Base-by-base conservation (phyloP, 179 eudicot species). In the Spinacia oleracea region DNA sequence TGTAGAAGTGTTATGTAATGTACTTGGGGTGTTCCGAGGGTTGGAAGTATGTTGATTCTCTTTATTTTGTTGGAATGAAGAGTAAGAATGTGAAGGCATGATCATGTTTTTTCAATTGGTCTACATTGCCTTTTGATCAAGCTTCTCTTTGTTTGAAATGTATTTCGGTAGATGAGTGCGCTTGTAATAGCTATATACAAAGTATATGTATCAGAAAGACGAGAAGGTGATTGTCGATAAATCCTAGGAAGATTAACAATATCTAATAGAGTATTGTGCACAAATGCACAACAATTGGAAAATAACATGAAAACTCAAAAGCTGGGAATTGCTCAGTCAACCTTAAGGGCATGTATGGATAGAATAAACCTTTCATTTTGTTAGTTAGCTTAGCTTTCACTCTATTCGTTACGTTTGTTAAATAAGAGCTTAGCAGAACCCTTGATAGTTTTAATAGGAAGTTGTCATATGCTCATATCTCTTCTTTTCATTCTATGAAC, bases 401-500 rank as follows among this genome's bases (percentile, higher is more conserved):
- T 67, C 38, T 45, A 25, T 0, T 35, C 8, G 6, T 14, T 43
- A 1, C 48, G 6, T 27, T 71, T 18, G 74, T 48, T 10, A 42
- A 45, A 25, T 20, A 35, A 8, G 2, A 23, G 21, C 53, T 6
- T 40, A 14, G 7, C 27, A 45, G 9, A 12, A 29, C 16, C 32
- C 35, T 31, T 50, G 16, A 42, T 51, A 29, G 38, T 6, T 32
- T 27, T 21, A 31, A 35, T 76, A 34, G 68, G 65, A 48, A 53
- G 38, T 77, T 55, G 58, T 56, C 15, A 56, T 64, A 45, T 78
- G 20, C n/a, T 56, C 15, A 56, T 64, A 45, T 78, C 25, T 31
- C 14, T 29, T 38, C 38, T 55, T 45, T 50, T 45, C 53, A 11
- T 21, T 25, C 51, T 46, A 11, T 14, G 35, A 42, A 3, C 38